Conservation (phyloP, 768 basidiomycete genomes). For the Suillus spraguei region DNA sequence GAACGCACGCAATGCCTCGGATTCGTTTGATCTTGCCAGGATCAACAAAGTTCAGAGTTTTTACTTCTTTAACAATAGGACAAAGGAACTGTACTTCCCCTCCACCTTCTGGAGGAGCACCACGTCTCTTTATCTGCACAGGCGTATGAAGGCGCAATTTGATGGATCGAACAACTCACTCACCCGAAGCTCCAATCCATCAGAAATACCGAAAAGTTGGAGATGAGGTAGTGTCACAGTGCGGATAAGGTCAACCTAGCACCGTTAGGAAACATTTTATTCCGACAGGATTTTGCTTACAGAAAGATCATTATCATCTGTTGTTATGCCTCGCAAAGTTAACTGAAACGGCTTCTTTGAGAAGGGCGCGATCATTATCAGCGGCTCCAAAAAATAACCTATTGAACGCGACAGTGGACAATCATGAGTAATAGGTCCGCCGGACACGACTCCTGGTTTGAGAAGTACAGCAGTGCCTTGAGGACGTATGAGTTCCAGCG, state of each 20-base stretch:
- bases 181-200: slow-evolving; percentile 88
- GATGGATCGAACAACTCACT: slow-evolving; percentile 18
- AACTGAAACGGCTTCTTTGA: slow-evolving; percentile 84
- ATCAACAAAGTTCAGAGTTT: slow-evolving; percentile 91
- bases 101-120: slow-evolving; percentile 86
- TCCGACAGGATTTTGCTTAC: slow-evolving; percentile 43
- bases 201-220: slow-evolving; percentile 86
- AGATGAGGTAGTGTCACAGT: slow-evolving; percentile 92
- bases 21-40: slow-evolving; percentile 93
- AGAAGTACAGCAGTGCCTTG: slow-evolving; percentile 89
- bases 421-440: slow-evolving; percentile 81
- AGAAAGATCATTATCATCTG: slow-evolving; percentile 90
- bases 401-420: slow-evolving; percentile 88
- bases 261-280: slow-evolving; percentile 14
- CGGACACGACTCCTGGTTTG: slow-evolving; percentile 89
- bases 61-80: slow-evolving; percentile 87
- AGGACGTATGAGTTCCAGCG: slow-evolving; percentile 4
- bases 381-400: slow-evolving; percentile 92
- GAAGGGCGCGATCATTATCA: slow-evolving; percentile 91
- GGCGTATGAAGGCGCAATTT: slow-evolving; percentile 2
- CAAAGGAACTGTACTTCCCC: slow-evolving; percentile 95
- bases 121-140: slow-evolving; percentile 90
- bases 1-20: slow-evolving; percentile 88
- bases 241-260: slow-evolving; percentile 82
- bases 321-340: slow-evolving; percentile 88